Evolutionary conservation across 306 rosid species (phyloP), one percentile per base, ranked within the genome.

Genomic region (Geum urbanum): DNA sequence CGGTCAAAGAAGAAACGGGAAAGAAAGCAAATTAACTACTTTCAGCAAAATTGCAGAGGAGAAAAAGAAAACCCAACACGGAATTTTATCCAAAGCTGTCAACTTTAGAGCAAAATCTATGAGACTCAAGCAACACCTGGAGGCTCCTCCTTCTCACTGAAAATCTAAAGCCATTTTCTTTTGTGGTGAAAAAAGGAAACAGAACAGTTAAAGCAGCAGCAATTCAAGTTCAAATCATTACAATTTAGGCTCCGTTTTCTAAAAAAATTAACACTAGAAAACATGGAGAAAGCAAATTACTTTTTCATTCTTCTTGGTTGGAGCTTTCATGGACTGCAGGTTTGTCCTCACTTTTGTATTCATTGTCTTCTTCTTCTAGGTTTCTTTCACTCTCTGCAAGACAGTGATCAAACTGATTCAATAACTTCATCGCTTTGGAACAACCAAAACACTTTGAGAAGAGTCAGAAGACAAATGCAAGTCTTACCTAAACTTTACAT

Each of bases 271-370:
- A 35, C 4, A n/a, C 5, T 15, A 41, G 14, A 77, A 54, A 74
- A 66, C 40, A 57, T 52, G 47, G 62, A 35, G 62, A 35, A 48
- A 57, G 51, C 12, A 61, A n/a, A 72, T 84, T 85, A 94, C 96
- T 40, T 87, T 87, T 70, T 77, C 85, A 68, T 74, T 79, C 75
- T 82, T 73, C 45, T 68, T 49, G 20, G 87, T 78, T 82, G 86
- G 78, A 85, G 87, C 58, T 81, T 85, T 87, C 74, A 74, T 72
- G 12, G 84, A 65, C 77, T 77, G 78, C 40, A 79, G 69, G 69
- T 72, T 76, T 5, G 83, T 74, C 70, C 80, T 86, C 69, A 70
- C 67, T 72, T 73, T 80, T 56, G 77, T 78, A 66, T 84, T 82
- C 97, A 89, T 91, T 76, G 2, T 32, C 37, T 32, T 32, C 37